phyloP scores from a whole-genome alignment of 805 yeast genomes.

The Candida nanaspora region DNA sequence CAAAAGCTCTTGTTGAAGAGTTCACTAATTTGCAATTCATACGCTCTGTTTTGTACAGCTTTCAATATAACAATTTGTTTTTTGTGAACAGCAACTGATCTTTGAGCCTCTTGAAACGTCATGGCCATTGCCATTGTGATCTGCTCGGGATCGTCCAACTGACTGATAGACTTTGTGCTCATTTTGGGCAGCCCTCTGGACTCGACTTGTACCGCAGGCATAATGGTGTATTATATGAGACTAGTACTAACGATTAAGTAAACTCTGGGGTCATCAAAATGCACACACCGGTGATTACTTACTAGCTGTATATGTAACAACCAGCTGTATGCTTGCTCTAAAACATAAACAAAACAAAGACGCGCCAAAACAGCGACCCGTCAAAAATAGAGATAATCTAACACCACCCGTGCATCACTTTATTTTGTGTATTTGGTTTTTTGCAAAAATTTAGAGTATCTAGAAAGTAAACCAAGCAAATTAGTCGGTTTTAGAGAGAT shows the following conservation, averaged over 20 bases:
- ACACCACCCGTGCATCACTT: neutral
- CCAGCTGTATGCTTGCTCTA: too few species aligned
- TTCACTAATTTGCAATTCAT: conserved; percentile 43
- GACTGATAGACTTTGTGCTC: neutral
- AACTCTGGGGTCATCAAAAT: too few species aligned
- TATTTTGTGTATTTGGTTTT: too few species aligned
- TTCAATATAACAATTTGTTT: conserved; percentile 61
- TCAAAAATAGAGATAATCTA: neutral
- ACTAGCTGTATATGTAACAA: too few species aligned
- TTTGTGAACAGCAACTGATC: conserved; percentile 66
- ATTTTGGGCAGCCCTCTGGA: neutral
- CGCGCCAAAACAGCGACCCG: neutral
- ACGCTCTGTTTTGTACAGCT: conserved; percentile 50
- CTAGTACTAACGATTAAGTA: too few species aligned
- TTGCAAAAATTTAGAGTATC: too few species aligned
- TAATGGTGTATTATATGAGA: too few species aligned
- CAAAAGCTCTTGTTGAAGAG: conserved; percentile 56
- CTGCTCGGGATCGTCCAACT: conserved; percentile 21
- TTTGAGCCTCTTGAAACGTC: conserved; percentile 76
- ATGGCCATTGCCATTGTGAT: conserved; percentile 47
- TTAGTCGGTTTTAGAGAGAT: too few species aligned
- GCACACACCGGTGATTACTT: too few species aligned
- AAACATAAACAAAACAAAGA: too few species aligned
- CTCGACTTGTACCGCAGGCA: too few species aligned
- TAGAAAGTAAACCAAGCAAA: too few species aligned